Evolutionary conservation across 208 protist species (phyloP), one percentile per base, ranked within the genome.

Genomic region (Phytomonas sp.): DNA sequence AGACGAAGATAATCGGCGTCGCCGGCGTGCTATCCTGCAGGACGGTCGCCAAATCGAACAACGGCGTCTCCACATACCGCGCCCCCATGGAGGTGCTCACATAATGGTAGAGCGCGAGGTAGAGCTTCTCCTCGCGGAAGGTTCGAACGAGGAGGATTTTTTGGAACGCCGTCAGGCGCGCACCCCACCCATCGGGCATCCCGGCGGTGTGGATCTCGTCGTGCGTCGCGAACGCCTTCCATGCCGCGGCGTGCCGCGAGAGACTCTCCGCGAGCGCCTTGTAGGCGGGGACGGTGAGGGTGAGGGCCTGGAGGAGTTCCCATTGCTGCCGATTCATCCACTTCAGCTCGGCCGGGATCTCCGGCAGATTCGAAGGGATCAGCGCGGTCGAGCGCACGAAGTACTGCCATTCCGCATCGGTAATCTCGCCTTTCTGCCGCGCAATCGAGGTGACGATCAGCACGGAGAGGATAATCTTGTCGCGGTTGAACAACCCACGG

Each of bases 401-500:
- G 80, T 95, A 97, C 77, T 95, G 88, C 93, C 93, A 97, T 75
- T 97, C 91, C 73, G 87, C 87, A 43, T 95, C 91, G 4, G 81
- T 60, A 53, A 97, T 85, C 40, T 63, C 72, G 13, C 77, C 75
- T 33, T 70, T 67, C 37, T 91, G 79, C 13, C 85, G 84, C 60
- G 88, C 76, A 71, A 98, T 97, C 31, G 91, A 73, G 17, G 91
- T 93, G 60, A 85, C 86, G 66, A 98, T 97, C 32, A 98, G 84
- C 72, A 98, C 89, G 31, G 97, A 97, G 46, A 98, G 90, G 40
- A 99, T 90, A 31, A 81, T 81, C 85, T 99, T 99, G 82, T 99
- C 96, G 79, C 92, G 96, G 78, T 99, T 98, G 80, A 99, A 99
- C 1, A 99, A 84, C 15, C 98, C 98, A 56, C 98, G 84, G 79